Percentiles rank a stretch among this genome's conserved stretches.
phyloP scores from a whole-genome alignment of 805 yeast species.

The Candida taoyuanica region DNA sequence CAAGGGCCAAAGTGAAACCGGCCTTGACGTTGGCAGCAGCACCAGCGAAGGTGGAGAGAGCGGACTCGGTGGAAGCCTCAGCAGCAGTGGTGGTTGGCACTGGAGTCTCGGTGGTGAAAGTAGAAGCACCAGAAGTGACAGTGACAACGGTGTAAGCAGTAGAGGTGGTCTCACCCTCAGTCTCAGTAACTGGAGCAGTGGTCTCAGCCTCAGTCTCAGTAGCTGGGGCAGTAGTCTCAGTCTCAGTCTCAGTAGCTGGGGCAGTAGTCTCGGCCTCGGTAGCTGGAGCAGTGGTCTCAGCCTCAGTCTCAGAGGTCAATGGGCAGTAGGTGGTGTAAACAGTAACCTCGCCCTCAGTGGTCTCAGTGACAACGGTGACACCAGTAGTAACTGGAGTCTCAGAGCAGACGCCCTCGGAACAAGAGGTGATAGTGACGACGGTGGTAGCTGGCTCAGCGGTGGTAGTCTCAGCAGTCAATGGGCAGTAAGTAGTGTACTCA shows the following conservation, averaged over 20 bases:
- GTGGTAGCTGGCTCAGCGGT: slow-evolving; percentile 12
- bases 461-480: slow-evolving; percentile 10
- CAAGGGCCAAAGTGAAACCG: slow-evolving; percentile 26
- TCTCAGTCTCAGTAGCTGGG: slow-evolving; percentile 7
- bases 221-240: slow-evolving; percentile 5
- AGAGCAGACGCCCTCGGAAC: slow-evolving; percentile 5
- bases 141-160: slow-evolving; percentile 5
- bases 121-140: slow-evolving; percentile 3
- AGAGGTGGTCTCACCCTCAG: slow-evolving; percentile 1
- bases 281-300: slow-evolving; percentile 5
- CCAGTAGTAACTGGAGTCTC: slow-evolving; percentile 10
- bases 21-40: slow-evolving; percentile 24
- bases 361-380: slow-evolving; percentile 6
- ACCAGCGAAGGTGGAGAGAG: slow-evolving; percentile 7
- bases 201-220: slow-evolving; percentile 1
- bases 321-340: slow-evolving; percentile 21
- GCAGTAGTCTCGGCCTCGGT: slow-evolving; percentile 9
- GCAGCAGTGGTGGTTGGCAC: background rate
- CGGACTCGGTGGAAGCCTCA: slow-evolving; percentile 8
- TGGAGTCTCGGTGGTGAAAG: slow-evolving; percentile 1
- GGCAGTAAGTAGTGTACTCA: slow-evolving; percentile 29
- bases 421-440: slow-evolving; percentile 14
- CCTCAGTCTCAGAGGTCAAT: slow-evolving; percentile 9
- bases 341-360: slow-evolving; percentile 9
- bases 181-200: slow-evolving; percentile 6